phyloP scores from a whole-genome alignment of 495 filamentous ascomycete species.

The Chaetomidium leptoderma region DNA sequence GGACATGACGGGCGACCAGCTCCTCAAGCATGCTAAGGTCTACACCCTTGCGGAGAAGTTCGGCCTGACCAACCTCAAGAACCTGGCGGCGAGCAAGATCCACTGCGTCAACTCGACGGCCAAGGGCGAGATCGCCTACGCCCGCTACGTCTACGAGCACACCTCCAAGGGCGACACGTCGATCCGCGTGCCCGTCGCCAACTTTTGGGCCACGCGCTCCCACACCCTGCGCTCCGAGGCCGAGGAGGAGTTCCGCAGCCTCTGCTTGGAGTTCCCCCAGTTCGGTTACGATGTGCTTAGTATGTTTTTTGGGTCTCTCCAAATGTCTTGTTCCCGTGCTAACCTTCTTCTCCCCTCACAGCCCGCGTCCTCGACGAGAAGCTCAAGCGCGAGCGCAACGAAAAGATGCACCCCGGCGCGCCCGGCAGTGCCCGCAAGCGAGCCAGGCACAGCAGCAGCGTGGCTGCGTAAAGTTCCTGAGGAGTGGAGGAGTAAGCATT shows the following conservation, averaged over 20 bases:
- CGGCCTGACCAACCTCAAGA: slow-evolving; percentile 64
- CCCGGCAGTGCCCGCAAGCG: slow-evolving; percentile 49
- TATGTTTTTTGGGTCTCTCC: slow-evolving; percentile 27
- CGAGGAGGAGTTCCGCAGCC: slow-evolving; percentile 69
- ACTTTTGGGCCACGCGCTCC: slow-evolving; percentile 79
- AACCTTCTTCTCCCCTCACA: slow-evolving; percentile 22
- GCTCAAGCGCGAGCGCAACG: slow-evolving; percentile 52
- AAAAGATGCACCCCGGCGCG: slow-evolving; percentile 46
- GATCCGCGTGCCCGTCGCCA: slow-evolving; percentile 79
- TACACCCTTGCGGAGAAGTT: slow-evolving; percentile 87
- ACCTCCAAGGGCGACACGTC: slow-evolving; percentile 62
- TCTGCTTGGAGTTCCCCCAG: slow-evolving; percentile 85
- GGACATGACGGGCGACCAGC: slow-evolving; percentile 68
- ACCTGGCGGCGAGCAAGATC: slow-evolving; percentile 79
- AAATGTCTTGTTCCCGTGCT: not conserved
- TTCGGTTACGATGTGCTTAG: slow-evolving; percentile 89
- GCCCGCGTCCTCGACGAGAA: slow-evolving; percentile 57
- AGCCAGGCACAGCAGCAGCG: slow-evolving; percentile 42
- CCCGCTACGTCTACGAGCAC: slow-evolving; percentile 81
- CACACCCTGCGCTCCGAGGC: slow-evolving; percentile 80
- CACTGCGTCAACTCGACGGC: slow-evolving; percentile 81
- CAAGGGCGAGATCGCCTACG: slow-evolving; percentile 83
- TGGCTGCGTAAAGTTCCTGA: not conserved
- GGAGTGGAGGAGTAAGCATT: not conserved
- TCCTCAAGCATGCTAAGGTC: slow-evolving; percentile 80